Percentiles rank a stretch among this genome's conserved stretches.
Evolutionary conservation across 139 green algal genomes (phyloP).

Genomic region (Desmodesmus armatus): DNA sequence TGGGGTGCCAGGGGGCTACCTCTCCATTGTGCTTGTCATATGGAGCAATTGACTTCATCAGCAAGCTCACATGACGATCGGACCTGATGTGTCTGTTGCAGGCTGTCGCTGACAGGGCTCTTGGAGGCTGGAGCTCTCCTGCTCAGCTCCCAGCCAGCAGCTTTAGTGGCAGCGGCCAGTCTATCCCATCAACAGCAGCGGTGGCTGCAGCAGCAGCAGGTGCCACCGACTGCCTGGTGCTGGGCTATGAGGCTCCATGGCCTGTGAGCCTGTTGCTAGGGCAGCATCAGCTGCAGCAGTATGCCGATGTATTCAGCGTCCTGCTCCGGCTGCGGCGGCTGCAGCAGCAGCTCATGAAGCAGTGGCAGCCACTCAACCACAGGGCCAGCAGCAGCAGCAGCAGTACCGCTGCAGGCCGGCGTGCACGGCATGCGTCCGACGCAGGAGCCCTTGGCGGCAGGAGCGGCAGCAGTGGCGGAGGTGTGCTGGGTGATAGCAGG

Average conservation of each 20-base stretch:
- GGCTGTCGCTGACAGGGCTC: neutral
- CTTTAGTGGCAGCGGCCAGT: too few species aligned
- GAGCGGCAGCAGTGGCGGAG: constrained; percentile 7
- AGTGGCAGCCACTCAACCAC: constrained; percentile 22
- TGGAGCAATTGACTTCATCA: too few species aligned
- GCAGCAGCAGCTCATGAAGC: constrained; percentile 37
- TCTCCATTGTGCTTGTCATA: too few species aligned
- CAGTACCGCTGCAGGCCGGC: neutral
- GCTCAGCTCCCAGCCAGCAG: too few species aligned
- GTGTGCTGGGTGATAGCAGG: neutral
- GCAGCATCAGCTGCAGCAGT: constrained; percentile 37
- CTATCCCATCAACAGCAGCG: too few species aligned
- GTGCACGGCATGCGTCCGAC: neutral
- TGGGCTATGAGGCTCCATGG: constrained; percentile 9
- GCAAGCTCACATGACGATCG: too few species aligned
- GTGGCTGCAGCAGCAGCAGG: constrained; percentile 20
- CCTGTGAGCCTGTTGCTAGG: constrained; percentile 17
- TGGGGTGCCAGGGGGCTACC: too few species aligned
- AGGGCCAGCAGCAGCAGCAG: neutral
- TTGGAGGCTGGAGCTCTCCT: constrained; percentile 23
- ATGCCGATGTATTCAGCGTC: constrained; percentile 24
- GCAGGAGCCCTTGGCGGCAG: neutral
- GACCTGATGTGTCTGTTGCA: too few species aligned
- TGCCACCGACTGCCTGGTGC: neutral
- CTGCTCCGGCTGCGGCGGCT: constrained; percentile 39